Conservation (phyloP, 78 protist genomes). For the Dictyostelium firmibasis region DNA sequence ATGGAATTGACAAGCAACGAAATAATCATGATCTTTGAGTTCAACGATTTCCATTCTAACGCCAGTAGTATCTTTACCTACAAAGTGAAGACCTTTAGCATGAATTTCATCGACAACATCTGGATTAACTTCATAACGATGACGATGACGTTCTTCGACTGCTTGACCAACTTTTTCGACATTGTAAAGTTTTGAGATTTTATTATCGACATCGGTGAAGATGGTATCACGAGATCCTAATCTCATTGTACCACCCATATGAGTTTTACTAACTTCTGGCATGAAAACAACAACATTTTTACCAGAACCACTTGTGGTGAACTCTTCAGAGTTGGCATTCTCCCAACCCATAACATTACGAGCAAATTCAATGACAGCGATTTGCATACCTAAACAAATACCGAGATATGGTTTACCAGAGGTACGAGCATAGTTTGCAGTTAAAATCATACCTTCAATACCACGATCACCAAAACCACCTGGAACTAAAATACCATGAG, state of each 20-base stretch:
- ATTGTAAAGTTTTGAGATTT: slow-evolving; percentile 76
- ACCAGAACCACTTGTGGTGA: slow-evolving; percentile 8
- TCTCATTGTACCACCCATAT: slow-evolving; percentile 99
- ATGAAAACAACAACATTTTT: slow-evolving; percentile 90
- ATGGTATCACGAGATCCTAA: slow-evolving; percentile 90
- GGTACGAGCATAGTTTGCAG: slow-evolving; percentile 92
- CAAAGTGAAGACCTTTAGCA: slow-evolving; percentile 42
- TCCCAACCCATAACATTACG: slow-evolving; percentile 76
- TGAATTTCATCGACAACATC: slow-evolving; percentile 83
- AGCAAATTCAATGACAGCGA: slow-evolving; percentile 94
- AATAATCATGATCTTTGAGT: slow-evolving; percentile 88
- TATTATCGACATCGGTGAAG: slow-evolving; percentile 47
- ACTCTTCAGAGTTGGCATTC: slow-evolving; percentile 89
- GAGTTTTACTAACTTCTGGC: slow-evolving; percentile 94
- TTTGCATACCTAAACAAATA: slow-evolving; percentile 98
- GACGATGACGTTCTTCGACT: slow-evolving; percentile 98
- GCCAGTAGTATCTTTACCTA: slow-evolving; percentile 47
- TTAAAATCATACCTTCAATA: slow-evolving; percentile 92
- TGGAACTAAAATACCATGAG: slow-evolving; percentile 97
- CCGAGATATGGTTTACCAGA: slow-evolving; percentile 94
- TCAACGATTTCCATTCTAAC: slow-evolving; percentile 88
- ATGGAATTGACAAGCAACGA: slow-evolving; percentile 95
- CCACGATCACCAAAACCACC: slow-evolving; percentile 99
- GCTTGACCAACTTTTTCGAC: slow-evolving; percentile 44
- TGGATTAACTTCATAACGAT: slow-evolving; percentile 97